Percentiles rank a stretch among this genome's conserved stretches.
phyloP scores from a whole-genome alignment of 352 stramenopile species.

The Pythium volutum region DNA sequence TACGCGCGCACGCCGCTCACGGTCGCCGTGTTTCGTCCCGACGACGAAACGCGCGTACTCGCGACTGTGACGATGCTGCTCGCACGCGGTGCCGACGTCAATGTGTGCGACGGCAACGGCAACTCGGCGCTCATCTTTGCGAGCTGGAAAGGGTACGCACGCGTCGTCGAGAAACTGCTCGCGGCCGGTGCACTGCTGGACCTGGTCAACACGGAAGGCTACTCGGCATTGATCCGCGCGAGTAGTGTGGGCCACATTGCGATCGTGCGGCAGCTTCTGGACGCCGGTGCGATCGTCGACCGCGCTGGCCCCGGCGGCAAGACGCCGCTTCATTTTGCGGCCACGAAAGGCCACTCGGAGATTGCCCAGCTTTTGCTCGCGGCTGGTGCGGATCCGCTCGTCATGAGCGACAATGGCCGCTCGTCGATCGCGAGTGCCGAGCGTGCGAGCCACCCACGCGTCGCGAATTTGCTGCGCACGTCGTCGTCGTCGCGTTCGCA shows the following conservation, averaged over 20 bases:
- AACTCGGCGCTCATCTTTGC: conserved; percentile 15
- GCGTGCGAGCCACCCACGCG: conserved; percentile 1
- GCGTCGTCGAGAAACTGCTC: conserved; percentile 12
- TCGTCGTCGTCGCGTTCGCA: background rate
- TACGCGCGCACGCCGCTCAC: conserved; percentile 16
- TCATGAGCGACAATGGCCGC: conserved; percentile 2
- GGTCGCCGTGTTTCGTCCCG: background rate
- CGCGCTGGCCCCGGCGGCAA: conserved; percentile 4
- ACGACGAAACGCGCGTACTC: background rate
- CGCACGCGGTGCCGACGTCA: conserved; percentile 4
- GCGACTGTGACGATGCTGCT: conserved; percentile 5
- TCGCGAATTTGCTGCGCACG: background rate
- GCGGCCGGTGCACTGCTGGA: background rate
- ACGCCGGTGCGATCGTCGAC: background rate
- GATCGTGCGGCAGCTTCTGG: conserved; percentile 9
- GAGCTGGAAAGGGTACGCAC: conserved; percentile 9
- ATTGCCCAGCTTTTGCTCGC: background rate
- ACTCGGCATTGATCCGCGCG: conserved; percentile 3
- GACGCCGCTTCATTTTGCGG: conserved; percentile 12
- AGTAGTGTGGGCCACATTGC: background rate
- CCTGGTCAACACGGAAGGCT: conserved; percentile 6
- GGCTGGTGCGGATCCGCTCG: background rate
- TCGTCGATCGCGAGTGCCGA: conserved; percentile 8
- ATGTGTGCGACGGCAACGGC: background rate
- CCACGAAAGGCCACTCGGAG: conserved; percentile 2